These are phyloP conservation scores for Hypoxylon cercidicola DNA, from an alignment of 495 filamentous ascomycete species.

Conservation along the genomic window DNA sequence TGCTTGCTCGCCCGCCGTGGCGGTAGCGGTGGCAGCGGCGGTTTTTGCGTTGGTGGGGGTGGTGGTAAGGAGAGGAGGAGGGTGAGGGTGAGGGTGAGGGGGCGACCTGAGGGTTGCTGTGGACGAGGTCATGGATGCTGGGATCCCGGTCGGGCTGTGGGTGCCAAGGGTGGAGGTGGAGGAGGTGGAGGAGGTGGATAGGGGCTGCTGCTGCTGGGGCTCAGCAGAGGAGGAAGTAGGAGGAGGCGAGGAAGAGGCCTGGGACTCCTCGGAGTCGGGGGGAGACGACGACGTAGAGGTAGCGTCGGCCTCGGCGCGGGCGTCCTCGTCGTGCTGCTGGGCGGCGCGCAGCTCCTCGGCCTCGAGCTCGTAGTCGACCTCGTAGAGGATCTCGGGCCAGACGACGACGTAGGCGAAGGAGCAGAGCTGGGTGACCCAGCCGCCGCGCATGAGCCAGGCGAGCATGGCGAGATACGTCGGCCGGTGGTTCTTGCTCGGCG, in stretches of 20 bases:
- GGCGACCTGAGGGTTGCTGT: constrained; percentile 32
- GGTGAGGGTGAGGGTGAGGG: background rate
- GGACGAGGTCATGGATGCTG: constrained; percentile 30
- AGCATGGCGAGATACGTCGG: constrained; percentile 87
- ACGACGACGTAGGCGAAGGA: constrained; percentile 85
- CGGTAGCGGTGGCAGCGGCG: constrained; percentile 8
- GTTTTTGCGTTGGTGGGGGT: constrained; percentile 5
- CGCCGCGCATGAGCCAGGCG: constrained; percentile 89
- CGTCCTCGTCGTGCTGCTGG: constrained; percentile 26
- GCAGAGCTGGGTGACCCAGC: constrained; percentile 91
- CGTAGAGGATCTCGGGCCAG: constrained; percentile 68
- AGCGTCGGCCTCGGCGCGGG: constrained; percentile 7
- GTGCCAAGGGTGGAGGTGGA: no score
- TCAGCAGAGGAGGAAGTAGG: constrained; percentile 39
- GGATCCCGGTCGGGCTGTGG: constrained; percentile 12
- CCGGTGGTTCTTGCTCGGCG: constrained; percentile 89
- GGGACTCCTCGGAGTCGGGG: constrained; percentile 20
- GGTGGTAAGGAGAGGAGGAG: constrained; percentile 2
- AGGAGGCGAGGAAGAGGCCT: constrained; percentile 23
- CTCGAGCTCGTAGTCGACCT: constrained; percentile 67
- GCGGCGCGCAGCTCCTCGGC: constrained; percentile 56
- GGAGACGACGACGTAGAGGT: constrained; percentile 16
- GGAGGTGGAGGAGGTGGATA: constrained; percentile 28
- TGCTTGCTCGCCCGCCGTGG: constrained; percentile 53
- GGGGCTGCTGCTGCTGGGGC: constrained; percentile 17